Percentiles rank a stretch among this genome's conserved stretches.
These are phyloP conservation scores for Pisolithus marmoratus DNA, from an alignment of 768 basidiomycete genomes.

Conservation along the genomic window DNA sequence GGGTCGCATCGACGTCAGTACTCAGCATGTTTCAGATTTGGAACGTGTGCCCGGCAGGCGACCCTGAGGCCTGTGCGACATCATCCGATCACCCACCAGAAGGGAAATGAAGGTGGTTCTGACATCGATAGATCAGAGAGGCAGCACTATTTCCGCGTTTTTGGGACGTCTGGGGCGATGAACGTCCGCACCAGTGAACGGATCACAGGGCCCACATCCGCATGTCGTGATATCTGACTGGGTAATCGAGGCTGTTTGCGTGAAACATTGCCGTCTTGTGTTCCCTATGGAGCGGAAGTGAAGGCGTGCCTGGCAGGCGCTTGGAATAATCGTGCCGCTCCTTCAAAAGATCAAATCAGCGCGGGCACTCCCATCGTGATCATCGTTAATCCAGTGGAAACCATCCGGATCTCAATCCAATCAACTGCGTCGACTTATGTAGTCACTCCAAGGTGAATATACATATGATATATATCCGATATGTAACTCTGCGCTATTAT, in stretches of 20 bases:
- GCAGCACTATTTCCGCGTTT: slow-evolving; percentile 25
- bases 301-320: slow-evolving; percentile 7
- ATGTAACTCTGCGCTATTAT: too few species aligned
- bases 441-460: too few species aligned
- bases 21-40: slow-evolving; percentile 8
- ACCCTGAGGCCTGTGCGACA: neutral
- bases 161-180: slow-evolving; percentile 18
- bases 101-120: slow-evolving; percentile 16
- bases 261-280: slow-evolving; percentile 5
- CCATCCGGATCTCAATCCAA: too few species aligned
- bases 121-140: slow-evolving; percentile 9
- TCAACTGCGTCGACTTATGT: too few species aligned
- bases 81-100: slow-evolving; percentile 3
- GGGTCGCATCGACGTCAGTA: slow-evolving; percentile 6
- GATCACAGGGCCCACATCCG: slow-evolving; percentile 14
- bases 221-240: slow-evolving; percentile 11
- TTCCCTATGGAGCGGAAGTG: slow-evolving; percentile 27
- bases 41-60: slow-evolving; percentile 5
- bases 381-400: neutral
- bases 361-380: neutral
- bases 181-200: slow-evolving; percentile 28
- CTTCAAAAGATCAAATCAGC: too few species aligned
- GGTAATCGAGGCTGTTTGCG: slow-evolving; percentile 13
- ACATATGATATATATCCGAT: too few species aligned
- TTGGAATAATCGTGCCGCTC: too few species aligned